Percentiles rank a stretch among this genome's conserved stretches.
Evolutionary conservation across 345 rosid species (phyloP).

Genomic region (Citrus reticulata): DNA sequence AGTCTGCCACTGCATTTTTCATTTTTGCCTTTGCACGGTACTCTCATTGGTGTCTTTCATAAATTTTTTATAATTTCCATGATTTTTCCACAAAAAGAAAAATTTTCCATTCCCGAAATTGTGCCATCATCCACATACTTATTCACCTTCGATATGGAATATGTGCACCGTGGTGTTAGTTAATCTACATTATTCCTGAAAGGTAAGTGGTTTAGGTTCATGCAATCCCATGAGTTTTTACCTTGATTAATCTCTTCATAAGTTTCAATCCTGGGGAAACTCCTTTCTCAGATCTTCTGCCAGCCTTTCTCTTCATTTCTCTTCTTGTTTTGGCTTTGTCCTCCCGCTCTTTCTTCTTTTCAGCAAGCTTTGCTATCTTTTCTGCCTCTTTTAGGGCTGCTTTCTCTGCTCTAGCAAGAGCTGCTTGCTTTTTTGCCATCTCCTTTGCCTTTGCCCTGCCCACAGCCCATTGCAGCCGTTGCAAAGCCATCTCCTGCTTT

Average conservation of each 20-base stretch:
- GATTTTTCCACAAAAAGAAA: background rate
- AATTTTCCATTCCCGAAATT: background rate
- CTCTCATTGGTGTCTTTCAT: background rate
- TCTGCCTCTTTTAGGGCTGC: constrained; percentile 45
- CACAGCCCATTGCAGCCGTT: constrained; percentile 36
- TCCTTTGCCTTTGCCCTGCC: constrained; percentile 47
- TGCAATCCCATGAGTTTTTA: constrained; percentile 21
- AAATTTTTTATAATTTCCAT: background rate
- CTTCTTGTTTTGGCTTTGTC: constrained; percentile 35
- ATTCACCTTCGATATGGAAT: background rate
- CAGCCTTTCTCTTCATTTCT: constrained; percentile 25
- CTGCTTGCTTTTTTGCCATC: constrained; percentile 46
- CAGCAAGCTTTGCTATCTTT: constrained; percentile 48
- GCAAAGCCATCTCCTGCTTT: constrained; percentile 42
- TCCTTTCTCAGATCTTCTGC: constrained; percentile 27
- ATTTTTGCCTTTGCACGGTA: background rate
- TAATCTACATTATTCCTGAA: background rate
- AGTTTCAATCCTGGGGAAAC: constrained; percentile 35
- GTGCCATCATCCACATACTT: background rate
- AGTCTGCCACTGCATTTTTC: background rate
- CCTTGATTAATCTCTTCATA: constrained; percentile 58
- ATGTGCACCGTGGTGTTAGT: background rate
- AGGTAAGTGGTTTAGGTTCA: background rate
- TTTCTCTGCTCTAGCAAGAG: constrained; percentile 39
- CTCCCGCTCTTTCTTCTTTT: constrained; percentile 50